A percentile compares a stretch with the other conserved stretches of the same genome.
Conservation (phyloP, 164 flowering plant species). For the Pachysandra terminalis region DNA sequence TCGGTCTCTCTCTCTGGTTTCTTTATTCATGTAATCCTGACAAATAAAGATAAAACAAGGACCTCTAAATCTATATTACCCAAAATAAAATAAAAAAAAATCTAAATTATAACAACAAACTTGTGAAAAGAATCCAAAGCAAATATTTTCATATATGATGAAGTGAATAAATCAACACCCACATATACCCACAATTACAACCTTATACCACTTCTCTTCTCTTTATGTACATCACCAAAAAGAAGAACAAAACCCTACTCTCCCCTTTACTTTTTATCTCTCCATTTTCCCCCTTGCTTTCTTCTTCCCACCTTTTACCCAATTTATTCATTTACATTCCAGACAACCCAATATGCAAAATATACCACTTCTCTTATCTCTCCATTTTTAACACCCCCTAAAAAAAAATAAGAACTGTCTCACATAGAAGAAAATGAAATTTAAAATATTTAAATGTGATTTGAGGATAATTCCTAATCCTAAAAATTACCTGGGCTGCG, state of each 20-base stretch:
- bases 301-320: slow-evolving; percentile 14
- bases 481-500: slow-evolving; percentile 44
- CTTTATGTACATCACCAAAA: slow-evolving; percentile 21
- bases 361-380: slow-evolving; percentile 11
- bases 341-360: slow-evolving; percentile 13
- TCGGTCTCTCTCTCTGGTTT: no score
- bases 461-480: slow-evolving; percentile 7
- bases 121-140: slow-evolving; percentile 33
- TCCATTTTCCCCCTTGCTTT: slow-evolving; percentile 4
- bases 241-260: background rate
- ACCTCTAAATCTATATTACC: no score
- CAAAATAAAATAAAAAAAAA: no score
- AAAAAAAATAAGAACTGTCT: slow-evolving; percentile 14
- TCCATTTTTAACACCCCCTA: slow-evolving; percentile 13
- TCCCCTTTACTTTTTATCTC: slow-evolving; percentile 10
- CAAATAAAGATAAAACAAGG: no score
- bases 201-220: slow-evolving; percentile 23
- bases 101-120: no score
- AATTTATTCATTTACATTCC: slow-evolving; percentile 31
- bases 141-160: slow-evolving; percentile 21
- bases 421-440: slow-evolving; percentile 12
- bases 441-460: slow-evolving; percentile 8
- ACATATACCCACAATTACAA: slow-evolving; percentile 30
- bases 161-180: slow-evolving; percentile 29
- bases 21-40: no score